Base-by-base conservation (phyloP, 2,329 filamentous ascomycete species). In the Thermomyces lanuginosus region DNA sequence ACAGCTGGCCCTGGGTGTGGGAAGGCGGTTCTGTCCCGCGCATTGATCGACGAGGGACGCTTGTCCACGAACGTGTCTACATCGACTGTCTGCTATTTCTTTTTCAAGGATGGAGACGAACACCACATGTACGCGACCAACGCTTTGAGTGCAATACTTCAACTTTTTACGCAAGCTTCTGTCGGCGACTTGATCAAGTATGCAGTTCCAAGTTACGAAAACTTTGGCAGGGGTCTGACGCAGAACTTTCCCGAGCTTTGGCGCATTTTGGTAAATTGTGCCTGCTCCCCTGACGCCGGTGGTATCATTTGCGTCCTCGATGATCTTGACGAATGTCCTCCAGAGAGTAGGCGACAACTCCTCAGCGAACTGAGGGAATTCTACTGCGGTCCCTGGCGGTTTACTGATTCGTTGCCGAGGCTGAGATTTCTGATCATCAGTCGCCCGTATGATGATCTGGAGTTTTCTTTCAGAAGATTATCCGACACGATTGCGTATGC, bases 321-420 rank as follows among this genome's bases (percentile, higher is more conserved):
- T 37, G 55, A 52, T 4, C 27, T 60, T 2, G 56, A 61, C 24
- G 55, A 60, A 35, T 60, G 56, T 29, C 24, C 41, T 1, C 26
- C 33, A 0, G 7, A 13, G 9, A 43, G 38, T 9, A 26, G 35
- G 5, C 16, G 13, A 7, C 28, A 36, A 4, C 29, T 58, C 5
- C 32, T 36, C 2, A 5, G 41, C 2, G 37, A 34, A 2, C 22
- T 58, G 9, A 26, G 29, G 3, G 23, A 39, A 6, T 30, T 48
- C 8, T 54, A 50, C n/a, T n/a, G n/a, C n/a, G n/a, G n/a, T 24
- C 5, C 8, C 16, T 8, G 22, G 10, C 17, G 15, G 8, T 3
- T 16, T 2, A 20, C 24, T 9, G 18, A 20, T 11, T 5, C 12
- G 8, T 17, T n/a, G 9, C 22, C 23, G 8, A 26, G 20, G 11